Conservation (phyloP, 2,329 filamentous ascomycete species). For the Botrytis pseudocinerea region DNA sequence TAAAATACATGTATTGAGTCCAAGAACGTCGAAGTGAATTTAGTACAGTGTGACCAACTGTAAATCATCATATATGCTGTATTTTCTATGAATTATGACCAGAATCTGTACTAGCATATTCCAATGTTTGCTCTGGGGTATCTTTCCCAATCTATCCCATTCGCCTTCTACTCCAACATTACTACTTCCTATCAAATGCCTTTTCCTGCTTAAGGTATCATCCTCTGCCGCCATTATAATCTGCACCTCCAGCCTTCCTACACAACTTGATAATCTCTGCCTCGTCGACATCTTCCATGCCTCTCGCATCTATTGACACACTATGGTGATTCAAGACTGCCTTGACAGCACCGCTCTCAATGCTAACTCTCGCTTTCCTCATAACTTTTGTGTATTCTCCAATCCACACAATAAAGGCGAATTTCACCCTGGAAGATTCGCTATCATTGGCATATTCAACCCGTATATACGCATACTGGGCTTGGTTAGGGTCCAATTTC, state of each 20-base stretch:
- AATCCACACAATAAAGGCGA: slow-evolving; percentile 68
- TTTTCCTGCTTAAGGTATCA: slow-evolving; percentile 11
- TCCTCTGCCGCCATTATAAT: slow-evolving; percentile 66
- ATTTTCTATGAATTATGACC: not conserved
- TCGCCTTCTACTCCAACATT: slow-evolving; percentile 2
- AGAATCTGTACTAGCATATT: not conserved
- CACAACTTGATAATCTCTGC: slow-evolving; percentile 60
- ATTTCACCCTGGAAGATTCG: slow-evolving; percentile 68
- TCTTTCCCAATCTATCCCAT: slow-evolving; percentile 9
- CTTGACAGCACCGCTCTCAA: slow-evolving; percentile 68
- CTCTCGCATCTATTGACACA: slow-evolving; percentile 62
- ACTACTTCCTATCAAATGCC: slow-evolving; percentile 9
- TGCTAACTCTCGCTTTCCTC: slow-evolving; percentile 67
- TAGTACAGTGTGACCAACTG: not conserved
- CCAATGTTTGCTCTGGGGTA: slow-evolving; percentile 12
- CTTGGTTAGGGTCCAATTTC: slow-evolving; percentile 50
- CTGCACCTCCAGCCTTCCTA: slow-evolving; percentile 67
- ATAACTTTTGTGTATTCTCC: slow-evolving; percentile 65
- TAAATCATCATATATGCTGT: not conserved
- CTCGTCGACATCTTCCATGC: slow-evolving; percentile 61
- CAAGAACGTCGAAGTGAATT: slow-evolving; percentile 7
- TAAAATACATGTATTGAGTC: not conserved
- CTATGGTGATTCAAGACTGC: slow-evolving; percentile 63
- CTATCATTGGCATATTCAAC: slow-evolving; percentile 71
- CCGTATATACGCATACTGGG: slow-evolving; percentile 47